Evolutionary conservation across 2,329 filamentous ascomycete genomes (phyloP), one percentile per base, ranked within the genome.

Genomic region (Botryotinia convoluta): DNA sequence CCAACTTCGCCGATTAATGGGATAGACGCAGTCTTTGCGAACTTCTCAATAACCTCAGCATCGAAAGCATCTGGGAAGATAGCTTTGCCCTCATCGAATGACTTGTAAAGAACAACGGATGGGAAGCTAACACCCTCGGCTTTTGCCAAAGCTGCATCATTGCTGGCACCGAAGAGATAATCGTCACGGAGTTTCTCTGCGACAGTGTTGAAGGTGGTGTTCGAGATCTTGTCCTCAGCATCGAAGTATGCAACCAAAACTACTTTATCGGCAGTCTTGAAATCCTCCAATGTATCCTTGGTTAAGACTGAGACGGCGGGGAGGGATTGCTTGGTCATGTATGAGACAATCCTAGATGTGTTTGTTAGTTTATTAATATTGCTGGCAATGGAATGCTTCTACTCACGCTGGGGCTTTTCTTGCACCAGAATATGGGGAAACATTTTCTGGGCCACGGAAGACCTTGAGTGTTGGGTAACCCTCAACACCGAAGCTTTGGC

Each of bases 401-500:
- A 86, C 88, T 84, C 84, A 90, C 89, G 87, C 88, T 84, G 89
- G 90, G 77, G 95, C 91, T 88, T 98, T 97, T 84, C 96, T 90
- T 84, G 94, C 92, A 82, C 96, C 96, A 80, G 87, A 87, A 86
- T 99, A 99, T 76, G 95, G 92, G 77, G 89, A 87, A 82, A 93
- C 85, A 82, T 92, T 93, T 18, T 98, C 93, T 61, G 86, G 84
- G 79, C 96, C 95, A 80, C 95, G 94, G 94, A 99, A 99, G 85
- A 99, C 90, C 91, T 98, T 99, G 82, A 99, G 90, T 78, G 96
- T 99, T 76, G 96, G 96, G 88, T 99, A 99, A 77, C 96, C 96
- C 87, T 98, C 94, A 61, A 99, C 95, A 76, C 93, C 95, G 81
- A 93, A 93, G 79, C 89, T 87, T 84, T 94, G 89, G 90, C 96